phyloP scores from a whole-genome alignment of 441 rosid species.

The Hura crepitans region DNA sequence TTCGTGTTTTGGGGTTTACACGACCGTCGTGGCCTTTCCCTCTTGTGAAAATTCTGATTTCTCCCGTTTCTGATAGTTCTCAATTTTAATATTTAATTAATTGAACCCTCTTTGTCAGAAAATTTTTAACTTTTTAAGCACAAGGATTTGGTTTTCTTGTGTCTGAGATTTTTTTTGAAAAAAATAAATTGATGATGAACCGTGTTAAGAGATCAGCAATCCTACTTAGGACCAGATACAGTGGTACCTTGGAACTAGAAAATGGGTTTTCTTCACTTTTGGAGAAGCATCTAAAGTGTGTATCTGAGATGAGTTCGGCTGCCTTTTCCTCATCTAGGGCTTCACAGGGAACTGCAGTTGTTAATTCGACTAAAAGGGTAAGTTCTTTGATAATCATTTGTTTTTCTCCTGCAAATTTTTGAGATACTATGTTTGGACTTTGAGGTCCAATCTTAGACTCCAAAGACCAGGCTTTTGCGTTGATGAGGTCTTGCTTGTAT shows the following conservation, averaged over 20 bases:
- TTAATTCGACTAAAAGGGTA: constrained; percentile 24
- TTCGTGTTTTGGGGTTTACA: constrained; percentile 20
- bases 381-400: not conserved
- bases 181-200: constrained; percentile 24
- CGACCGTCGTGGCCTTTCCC: not conserved
- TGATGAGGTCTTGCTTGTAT: not conserved
- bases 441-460: not conserved
- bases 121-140: not conserved
- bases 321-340: constrained; percentile 25
- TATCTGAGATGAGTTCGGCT: constrained; percentile 22
- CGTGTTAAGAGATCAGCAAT: constrained; percentile 28
- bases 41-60: not conserved
- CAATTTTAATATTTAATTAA: not conserved
- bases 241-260: constrained; percentile 16
- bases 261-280: constrained; percentile 16
- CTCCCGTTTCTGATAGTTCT: not conserved
- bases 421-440: not conserved
- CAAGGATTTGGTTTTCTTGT: not conserved
- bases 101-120: not conserved
- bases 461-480: not conserved
- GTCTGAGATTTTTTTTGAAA: not conserved
- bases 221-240: constrained; percentile 15
- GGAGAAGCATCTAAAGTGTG: constrained; percentile 11
- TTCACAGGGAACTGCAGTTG: constrained; percentile 5
- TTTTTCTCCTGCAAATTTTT: not conserved